Evolutionary conservation across 1,139 yeast genomes (phyloP).

Genomic region (Candida albicans): DNA sequence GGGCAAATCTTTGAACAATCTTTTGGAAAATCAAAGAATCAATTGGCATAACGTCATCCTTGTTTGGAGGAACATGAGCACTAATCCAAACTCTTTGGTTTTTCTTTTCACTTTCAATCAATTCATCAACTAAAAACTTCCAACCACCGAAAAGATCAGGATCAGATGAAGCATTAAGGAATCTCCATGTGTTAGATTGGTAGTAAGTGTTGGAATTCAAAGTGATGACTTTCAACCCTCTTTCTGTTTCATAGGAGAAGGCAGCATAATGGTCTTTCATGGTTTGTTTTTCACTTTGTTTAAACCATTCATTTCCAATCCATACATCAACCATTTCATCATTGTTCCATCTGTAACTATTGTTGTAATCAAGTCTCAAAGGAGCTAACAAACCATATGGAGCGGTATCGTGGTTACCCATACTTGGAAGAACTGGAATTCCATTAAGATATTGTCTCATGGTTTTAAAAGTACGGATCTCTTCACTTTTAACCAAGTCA

Average conservation of each 20-base stretch:
- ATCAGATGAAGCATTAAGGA: slow-evolving; percentile 50
- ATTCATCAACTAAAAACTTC: slow-evolving; percentile 60
- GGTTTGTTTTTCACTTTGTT: slow-evolving; percentile 19
- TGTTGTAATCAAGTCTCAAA: slow-evolving; percentile 31
- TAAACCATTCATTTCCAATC: slow-evolving; percentile 44
- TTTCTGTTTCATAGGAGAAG: slow-evolving; percentile 54
- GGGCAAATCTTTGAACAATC: slow-evolving; percentile 65
- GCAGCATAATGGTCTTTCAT: slow-evolving; percentile 56
- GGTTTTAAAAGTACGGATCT: slow-evolving; percentile 49
- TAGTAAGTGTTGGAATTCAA: slow-evolving; percentile 69
- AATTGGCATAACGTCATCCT: slow-evolving; percentile 56
- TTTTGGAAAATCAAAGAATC: slow-evolving; percentile 56
- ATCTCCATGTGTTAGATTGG: slow-evolving; percentile 62
- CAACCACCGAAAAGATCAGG: slow-evolving; percentile 67
- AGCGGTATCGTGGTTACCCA: slow-evolving; percentile 74
- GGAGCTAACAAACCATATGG: slow-evolving; percentile 76
- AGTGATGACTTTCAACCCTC: slow-evolving; percentile 62
- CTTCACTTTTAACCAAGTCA: slow-evolving; percentile 53
- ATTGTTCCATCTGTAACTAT: slow-evolving; percentile 56
- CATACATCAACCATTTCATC: slow-evolving; percentile 62
- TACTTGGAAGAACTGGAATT: slow-evolving; percentile 59
- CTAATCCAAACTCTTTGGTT: slow-evolving; percentile 70
- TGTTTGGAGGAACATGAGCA: slow-evolving; percentile 65
- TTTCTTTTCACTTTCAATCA: slow-evolving; percentile 54
- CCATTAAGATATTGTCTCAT: slow-evolving; percentile 55